Evolutionary conservation across 345 rosid genomes (phyloP), one percentile per base, ranked within the genome.

Genomic region (Eucalyptus urophylla): DNA sequence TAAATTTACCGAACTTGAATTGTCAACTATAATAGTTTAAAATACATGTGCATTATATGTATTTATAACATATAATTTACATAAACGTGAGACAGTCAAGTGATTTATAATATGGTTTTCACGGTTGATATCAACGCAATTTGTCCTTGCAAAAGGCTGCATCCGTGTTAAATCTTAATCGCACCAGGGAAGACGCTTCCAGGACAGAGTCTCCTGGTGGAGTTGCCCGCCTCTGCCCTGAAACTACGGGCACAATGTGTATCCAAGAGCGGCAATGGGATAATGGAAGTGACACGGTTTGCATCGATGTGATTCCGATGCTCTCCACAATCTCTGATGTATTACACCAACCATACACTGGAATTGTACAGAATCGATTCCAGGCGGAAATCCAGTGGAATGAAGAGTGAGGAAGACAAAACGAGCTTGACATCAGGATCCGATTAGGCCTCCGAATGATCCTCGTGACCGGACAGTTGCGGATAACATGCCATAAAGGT

Each of bases 61-160:
- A 31, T 31, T 65, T 31, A 6, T 65, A 14, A 14, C 16, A 65
- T 62, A 14, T 29, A 29, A 29, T 62, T 12, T 29, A 62, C 17
- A 29, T 19, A 8, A 1, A 0, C 0, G 17, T 6, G n/a, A 62
- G 16, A 62, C 14, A 14, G 16, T 62, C 31, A 3, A 62, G 8
- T 62, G 16, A 62, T 0, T 62, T 13, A 62, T 62, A 27, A 29
- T 14, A 13, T 62, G 33, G 0, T 29, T 62, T 29, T 62, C 69
- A 27, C 5, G 1, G 69, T 62, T 7, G 40, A 6, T 14, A n/a
- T 65, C 5, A 21, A 14, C 5, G 3, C 25, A 19, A 4, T 72
- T 22, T 37, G 24, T 33, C 25, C 45, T 17, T 17, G 24, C 45
- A 72, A 53, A 53, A 19, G 81, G 81, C 25, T 1, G 81, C 8